A percentile compares a stretch with the other conserved stretches of the same genome.
These are phyloP conservation scores for Linum tenue DNA, from an alignment of 345 rosid species.

Conservation along the genomic window DNA sequence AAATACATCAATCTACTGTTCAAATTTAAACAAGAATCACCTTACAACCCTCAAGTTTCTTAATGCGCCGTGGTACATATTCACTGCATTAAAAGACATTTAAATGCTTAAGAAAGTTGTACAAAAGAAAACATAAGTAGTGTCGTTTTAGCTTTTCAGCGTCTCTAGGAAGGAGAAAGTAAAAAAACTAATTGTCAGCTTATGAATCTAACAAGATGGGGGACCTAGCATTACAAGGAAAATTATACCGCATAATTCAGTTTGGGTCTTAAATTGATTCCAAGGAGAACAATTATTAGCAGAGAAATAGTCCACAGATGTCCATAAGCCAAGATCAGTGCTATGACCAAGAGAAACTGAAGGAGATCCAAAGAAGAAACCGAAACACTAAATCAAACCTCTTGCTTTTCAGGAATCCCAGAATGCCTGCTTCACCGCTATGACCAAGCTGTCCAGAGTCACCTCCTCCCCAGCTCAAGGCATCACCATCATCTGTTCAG, in stretches of 20 bases:
- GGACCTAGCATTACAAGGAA: no score
- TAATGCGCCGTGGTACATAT: slow-evolving; percentile 85
- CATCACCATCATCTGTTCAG: slow-evolving; percentile 58
- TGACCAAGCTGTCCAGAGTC: slow-evolving; percentile 90
- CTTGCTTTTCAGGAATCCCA: slow-evolving; percentile 54
- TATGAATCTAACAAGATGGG: no score
- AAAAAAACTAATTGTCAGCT: no score
- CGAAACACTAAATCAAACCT: slow-evolving; percentile 35
- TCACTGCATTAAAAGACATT: slow-evolving; percentile 49
- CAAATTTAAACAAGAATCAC: slow-evolving; percentile 24
- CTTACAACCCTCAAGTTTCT: slow-evolving; percentile 75
- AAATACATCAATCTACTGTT: slow-evolving; percentile 11
- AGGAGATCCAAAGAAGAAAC: slow-evolving; percentile 5
- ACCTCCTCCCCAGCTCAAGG: slow-evolving; percentile 89
- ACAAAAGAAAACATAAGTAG: slow-evolving; percentile 8
- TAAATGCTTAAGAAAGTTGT: slow-evolving; percentile 13
- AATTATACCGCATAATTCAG: no score
- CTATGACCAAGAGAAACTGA: background rate
- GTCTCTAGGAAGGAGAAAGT: no score
- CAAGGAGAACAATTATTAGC: background rate
- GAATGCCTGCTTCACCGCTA: slow-evolving; percentile 57
- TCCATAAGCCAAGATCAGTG: background rate
- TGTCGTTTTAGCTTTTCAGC: background rate
- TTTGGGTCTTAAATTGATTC: background rate
- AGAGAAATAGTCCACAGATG: background rate